phyloP scores from a whole-genome alignment of 768 basidiomycete genomes.

The Hericium rajendrae region DNA sequence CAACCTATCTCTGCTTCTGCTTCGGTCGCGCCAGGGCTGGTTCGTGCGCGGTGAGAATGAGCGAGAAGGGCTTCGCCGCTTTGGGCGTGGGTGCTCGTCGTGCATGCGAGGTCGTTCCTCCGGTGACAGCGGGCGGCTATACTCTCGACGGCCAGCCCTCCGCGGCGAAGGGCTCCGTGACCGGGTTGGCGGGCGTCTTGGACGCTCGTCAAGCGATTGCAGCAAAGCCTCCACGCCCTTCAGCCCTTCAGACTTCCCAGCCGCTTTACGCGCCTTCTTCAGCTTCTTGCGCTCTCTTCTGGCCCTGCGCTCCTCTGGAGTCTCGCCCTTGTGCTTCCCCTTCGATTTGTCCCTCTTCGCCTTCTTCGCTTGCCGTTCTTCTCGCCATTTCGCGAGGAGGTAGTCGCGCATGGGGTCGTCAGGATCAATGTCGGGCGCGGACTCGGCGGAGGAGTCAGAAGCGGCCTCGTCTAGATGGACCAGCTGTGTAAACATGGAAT shows the following conservation, averaged over 20 bases:
- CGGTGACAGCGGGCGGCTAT: not conserved
- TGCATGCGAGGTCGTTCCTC: not conserved
- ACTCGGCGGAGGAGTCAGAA: slow-evolving; percentile 59
- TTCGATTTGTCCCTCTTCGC: slow-evolving; percentile 51
- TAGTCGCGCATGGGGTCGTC: slow-evolving; percentile 99
- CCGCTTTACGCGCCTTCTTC: slow-evolving; percentile 47
- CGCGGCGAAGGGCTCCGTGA: slow-evolving; percentile 1
- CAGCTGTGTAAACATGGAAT: slow-evolving; percentile 1
- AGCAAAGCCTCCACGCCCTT: slow-evolving; percentile 62
- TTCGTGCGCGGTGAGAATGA: not conserved
- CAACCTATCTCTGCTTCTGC: not conserved
- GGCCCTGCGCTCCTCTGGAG: slow-evolving; percentile 66
- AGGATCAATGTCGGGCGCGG: slow-evolving; percentile 69
- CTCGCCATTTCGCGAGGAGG: slow-evolving; percentile 63
- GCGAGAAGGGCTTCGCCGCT: not conserved
- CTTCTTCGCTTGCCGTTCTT: slow-evolving; percentile 52
- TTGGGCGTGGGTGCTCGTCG: not conserved
- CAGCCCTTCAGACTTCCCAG: slow-evolving; percentile 48
- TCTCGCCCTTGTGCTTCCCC: slow-evolving; percentile 61
- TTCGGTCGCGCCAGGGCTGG: not conserved
- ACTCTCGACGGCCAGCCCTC: not conserved
- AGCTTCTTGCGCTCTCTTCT: slow-evolving; percentile 68
- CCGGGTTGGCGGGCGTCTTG: not conserved
- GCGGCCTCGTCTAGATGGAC: slow-evolving; percentile 34
- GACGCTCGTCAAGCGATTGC: slow-evolving; percentile 32